Evolutionary conservation across 768 basidiomycete genomes (phyloP).

Genomic region (Heimioporus sp.): DNA sequence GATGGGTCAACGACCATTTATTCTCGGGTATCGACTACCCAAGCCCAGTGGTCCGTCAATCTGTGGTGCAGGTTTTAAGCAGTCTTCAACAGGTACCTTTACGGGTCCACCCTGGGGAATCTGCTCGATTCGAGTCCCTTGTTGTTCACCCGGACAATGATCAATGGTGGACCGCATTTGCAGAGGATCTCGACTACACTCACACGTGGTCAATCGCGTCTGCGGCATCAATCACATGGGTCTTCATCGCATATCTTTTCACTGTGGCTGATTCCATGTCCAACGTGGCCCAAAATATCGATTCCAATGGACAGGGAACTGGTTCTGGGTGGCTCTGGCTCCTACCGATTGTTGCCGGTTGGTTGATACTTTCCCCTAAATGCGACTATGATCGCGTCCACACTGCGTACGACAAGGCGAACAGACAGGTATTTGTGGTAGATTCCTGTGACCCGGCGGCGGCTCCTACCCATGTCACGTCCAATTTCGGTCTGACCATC

Average conservation of each 20-base stretch:
- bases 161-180: conserved; percentile 39
- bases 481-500: conserved; percentile 18
- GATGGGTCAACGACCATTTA: conserved; percentile 37
- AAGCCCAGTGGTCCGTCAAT: background rate
- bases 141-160: conserved; percentile 43
- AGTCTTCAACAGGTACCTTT: conserved; percentile 44
- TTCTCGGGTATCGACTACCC: conserved; percentile 32
- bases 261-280: conserved; percentile 16
- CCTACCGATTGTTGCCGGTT: conserved; percentile 39
- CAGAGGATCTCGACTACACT: conserved; percentile 34
- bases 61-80: conserved; percentile 34
- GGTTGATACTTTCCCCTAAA: conserved; percentile 41
- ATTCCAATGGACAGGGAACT: conserved; percentile 37
- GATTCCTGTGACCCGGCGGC: background rate
- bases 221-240: conserved; percentile 41
- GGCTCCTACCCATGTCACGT: background rate
- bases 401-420: conserved; percentile 14
- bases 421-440: background rate
- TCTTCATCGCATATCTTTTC: conserved; percentile 39
- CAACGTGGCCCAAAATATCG: conserved; percentile 17
- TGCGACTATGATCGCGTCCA: conserved; percentile 34
- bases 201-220: conserved; percentile 42
- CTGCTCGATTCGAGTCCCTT: conserved; percentile 37
- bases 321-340: conserved; percentile 46
- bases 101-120: conserved; percentile 24